Percentiles rank a stretch among this genome's conserved stretches.
Conservation (phyloP, 805 yeast genomes). For the Helenozyma baotianmanensis region DNA sequence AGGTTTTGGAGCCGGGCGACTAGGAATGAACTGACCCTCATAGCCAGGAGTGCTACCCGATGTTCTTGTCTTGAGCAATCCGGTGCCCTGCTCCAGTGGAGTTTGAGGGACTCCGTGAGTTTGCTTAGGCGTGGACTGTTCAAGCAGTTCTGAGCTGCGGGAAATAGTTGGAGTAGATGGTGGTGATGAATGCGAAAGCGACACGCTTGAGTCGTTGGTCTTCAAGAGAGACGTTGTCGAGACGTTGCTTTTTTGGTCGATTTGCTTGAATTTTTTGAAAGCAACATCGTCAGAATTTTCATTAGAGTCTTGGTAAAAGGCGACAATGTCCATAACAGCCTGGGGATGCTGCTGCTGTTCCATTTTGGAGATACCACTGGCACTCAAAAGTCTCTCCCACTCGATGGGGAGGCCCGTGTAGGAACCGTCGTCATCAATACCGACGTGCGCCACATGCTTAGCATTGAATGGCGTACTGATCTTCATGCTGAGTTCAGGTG, state of each 20-base stretch:
- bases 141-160: conserved; percentile 10
- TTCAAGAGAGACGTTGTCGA: conserved; percentile 1
- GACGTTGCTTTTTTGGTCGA: conserved; percentile 8
- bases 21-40: conserved; percentile 52
- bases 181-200: conserved; percentile 24
- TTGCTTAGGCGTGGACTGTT: conserved; percentile 7
- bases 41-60: neutral
- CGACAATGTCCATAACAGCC: conserved; percentile 88
- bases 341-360: conserved; percentile 92
- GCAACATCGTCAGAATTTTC: conserved; percentile 42
- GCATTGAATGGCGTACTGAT: conserved; percentile 92
- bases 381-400: conserved; percentile 80
- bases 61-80: conserved; percentile 1
- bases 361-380: conserved; percentile 81
- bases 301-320: conserved; percentile 65
- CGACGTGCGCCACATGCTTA: conserved; percentile 90
- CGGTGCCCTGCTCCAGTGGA: neutral
- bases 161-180: conserved; percentile 24
- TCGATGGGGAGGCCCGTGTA: conserved; percentile 90
- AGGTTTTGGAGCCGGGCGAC: conserved; percentile 67
- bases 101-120: neutral
- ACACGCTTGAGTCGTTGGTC: conserved; percentile 15
- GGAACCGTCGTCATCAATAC: conserved; percentile 81
- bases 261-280: conserved; percentile 38
- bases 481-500: conserved; percentile 35